These are phyloP conservation scores for Triadica sebifera DNA, from an alignment of 345 rosid species.

Conservation along the genomic window DNA sequence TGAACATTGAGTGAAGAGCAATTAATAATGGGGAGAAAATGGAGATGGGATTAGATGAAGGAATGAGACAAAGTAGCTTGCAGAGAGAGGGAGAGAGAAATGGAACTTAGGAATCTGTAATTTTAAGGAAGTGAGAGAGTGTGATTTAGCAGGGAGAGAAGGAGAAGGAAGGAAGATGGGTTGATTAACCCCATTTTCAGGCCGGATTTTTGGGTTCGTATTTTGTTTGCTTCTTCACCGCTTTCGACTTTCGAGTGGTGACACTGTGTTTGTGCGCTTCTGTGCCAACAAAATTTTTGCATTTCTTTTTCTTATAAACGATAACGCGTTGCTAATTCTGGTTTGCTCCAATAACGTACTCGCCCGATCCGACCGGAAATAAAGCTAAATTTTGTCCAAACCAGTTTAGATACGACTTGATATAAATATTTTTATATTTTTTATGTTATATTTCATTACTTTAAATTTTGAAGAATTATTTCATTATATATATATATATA, in stretches of 20 bases:
- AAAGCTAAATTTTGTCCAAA: no score
- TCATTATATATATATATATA: no score
- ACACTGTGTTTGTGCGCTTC: not conserved
- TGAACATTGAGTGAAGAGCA: not conserved
- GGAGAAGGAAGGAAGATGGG: not conserved
- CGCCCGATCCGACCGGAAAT: no score
- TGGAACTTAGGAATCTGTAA: not conserved
- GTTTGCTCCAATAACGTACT: no score
- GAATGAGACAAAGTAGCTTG: conserved; percentile 22
- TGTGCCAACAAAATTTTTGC: not conserved
- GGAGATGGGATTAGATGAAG: conserved; percentile 15
- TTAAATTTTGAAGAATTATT: no score
- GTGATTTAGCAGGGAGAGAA: conserved; percentile 16
- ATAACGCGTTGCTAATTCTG: not conserved
- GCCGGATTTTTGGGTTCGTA: conserved; percentile 9
- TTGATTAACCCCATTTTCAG: conserved; percentile 1
- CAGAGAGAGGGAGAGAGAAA: conserved; percentile 10
- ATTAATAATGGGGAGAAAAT: not conserved
- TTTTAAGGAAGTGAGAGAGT: conserved; percentile 10
- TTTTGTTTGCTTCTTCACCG: not conserved
- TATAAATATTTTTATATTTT: no score
- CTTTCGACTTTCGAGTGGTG: not conserved
- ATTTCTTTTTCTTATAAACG: not conserved
- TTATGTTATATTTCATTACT: no score
- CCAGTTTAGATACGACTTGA: no score